Conservation (phyloP, 1,284 basidiomycete species). For the Mycena citricolor region DNA sequence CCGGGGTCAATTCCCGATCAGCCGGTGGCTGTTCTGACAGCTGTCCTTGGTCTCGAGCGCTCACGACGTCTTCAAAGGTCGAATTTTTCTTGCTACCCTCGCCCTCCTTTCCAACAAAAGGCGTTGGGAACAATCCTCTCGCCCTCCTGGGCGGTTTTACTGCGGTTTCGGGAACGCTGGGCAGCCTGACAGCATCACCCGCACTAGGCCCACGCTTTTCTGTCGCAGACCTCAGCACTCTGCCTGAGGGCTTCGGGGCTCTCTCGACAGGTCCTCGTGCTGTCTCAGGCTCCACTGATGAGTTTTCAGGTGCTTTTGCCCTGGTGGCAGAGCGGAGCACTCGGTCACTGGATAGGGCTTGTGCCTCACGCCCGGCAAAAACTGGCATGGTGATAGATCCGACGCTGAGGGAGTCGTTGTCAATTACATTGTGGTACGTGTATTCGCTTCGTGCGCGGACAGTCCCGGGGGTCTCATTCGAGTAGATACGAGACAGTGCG, state of each 20-base stretch:
- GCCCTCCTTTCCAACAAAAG: slow-evolving; percentile 3
- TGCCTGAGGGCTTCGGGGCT: too few relatives aligned
- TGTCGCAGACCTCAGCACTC: too few relatives aligned
- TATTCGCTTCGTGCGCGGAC: slow-evolving; percentile 23
- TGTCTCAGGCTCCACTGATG: too few relatives aligned
- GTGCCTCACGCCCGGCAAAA: slow-evolving; percentile 5
- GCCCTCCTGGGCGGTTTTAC: too few relatives aligned
- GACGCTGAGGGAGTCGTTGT: slow-evolving; percentile 5
- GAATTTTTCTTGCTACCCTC: slow-evolving; percentile 3
- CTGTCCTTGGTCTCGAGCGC: too few relatives aligned
- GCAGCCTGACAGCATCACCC: too few relatives aligned
- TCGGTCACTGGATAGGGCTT: slow-evolving; percentile 6
- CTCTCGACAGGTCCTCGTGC: too few relatives aligned
- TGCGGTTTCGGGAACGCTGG: too few relatives aligned
- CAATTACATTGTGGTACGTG: slow-evolving; percentile 12
- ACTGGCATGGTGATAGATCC: slow-evolving; percentile 10
- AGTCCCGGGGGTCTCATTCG: slow-evolving; percentile 25
- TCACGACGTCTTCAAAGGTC: not conserved
- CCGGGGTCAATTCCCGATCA: too few relatives aligned
- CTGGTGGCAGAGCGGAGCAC: slow-evolving; percentile 7
- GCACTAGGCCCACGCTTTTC: too few relatives aligned
- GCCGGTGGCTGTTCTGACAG: not conserved
- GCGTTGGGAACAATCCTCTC: not conserved
- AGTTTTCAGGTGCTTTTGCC: too few relatives aligned
- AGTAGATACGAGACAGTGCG: slow-evolving; percentile 24